phyloP scores from a whole-genome alignment of 345 rosid species.

The Eucalyptus grandis region DNA sequence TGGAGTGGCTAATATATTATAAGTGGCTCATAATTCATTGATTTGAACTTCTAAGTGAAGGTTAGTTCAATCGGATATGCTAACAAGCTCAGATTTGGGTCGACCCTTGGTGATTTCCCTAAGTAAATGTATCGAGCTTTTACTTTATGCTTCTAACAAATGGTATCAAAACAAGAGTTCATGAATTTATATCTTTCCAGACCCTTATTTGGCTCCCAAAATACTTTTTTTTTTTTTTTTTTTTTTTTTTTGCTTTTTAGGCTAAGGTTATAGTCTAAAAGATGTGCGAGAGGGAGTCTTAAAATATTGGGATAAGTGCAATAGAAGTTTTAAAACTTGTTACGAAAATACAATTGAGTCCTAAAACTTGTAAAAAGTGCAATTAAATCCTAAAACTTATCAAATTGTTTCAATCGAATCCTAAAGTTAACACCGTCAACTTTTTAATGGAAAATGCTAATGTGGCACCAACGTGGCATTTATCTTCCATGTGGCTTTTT shows the following conservation, averaged over 20 bases:
- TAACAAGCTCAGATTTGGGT: not conserved
- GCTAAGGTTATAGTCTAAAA: not conserved
- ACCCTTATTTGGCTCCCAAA: not conserved
- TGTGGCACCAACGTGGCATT: too few species aligned
- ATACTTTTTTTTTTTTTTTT: not conserved
- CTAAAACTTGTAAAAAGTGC: too few species aligned
- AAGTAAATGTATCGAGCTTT: not conserved
- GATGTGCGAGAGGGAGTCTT: not conserved
- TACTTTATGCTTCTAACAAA: not conserved
- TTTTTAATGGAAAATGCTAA: too few species aligned
- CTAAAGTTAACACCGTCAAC: too few species aligned
- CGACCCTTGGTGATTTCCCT: not conserved
- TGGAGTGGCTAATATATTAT: not conserved
- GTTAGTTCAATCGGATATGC: not conserved
- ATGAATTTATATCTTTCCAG: not conserved
- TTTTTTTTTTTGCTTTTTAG: not conserved
- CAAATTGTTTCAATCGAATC: too few species aligned
- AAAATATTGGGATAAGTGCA: not conserved
- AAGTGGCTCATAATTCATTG: not conserved
- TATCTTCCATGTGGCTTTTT: too few species aligned
- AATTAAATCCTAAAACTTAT: too few species aligned
- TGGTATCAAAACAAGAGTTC: not conserved
- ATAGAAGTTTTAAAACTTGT: too few species aligned
- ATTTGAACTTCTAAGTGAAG: not conserved
- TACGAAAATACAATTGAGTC: too few species aligned